Base-by-base conservation (phyloP, 352 stramenopile species). In the Phytopythium mirpurense region DNA sequence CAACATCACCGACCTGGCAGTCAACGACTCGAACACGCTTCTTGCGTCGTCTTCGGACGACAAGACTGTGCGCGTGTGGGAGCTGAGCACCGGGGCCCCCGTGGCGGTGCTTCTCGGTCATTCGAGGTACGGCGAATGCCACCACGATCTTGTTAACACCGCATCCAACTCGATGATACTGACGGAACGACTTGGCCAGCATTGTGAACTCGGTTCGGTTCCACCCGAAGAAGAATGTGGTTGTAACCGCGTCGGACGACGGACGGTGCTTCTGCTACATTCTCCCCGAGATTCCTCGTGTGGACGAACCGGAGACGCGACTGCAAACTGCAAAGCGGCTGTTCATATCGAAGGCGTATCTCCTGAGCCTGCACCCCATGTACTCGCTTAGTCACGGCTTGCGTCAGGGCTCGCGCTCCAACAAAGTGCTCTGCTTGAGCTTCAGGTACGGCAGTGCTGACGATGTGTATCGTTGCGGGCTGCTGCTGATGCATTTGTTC, bases 181-280 rank as follows among this genome's bases (percentile, higher is more conserved):
- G 32, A 58, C 3, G 9, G 38, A 35, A 6, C 18, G 27, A 21
- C 36, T 26, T 59, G 43, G 27, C 15, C 45, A 83, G 81, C 63
- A 75, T 90, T 16, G 79, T 93, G 15, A 93, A 94, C 63, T 86
- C 83, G 15, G 76, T 89, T 51, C 78, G 80, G 34, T 98, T 98
- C 56, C 88, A 97, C 43, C 80, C 85, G 4, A 66, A 57, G 16
- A 81, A 88, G 43, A 95, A 94, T 43, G 77, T 96, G 18, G 80
- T 97, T 7, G 82, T 97, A n/a, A 96, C 83, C 1, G 88, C 88
- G 16, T 96, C 85, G n/a, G 90, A 98, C 51, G 90, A 98, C 60
- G 91, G 91, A 0, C 77, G 80, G 7, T 94, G 84, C 56, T 95
- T 93, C 45, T 91, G 92, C 59, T 97, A 96, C 71, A 91, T 93